Percentiles rank a stretch among this genome's conserved stretches.
Conservation (phyloP, 345 rosid species). For the Psidium guajava region DNA sequence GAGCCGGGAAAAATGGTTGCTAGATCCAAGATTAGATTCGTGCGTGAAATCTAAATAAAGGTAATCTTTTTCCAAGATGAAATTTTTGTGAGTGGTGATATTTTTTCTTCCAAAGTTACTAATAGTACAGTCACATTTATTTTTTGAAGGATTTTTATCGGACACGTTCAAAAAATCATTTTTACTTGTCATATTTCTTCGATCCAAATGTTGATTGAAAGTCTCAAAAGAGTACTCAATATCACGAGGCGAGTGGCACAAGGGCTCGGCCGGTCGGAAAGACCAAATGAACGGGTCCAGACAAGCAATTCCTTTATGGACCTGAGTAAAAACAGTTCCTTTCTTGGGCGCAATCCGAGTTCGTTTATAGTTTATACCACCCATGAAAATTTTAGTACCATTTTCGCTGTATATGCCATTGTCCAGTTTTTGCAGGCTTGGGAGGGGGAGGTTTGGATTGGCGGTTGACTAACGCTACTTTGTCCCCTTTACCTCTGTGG, state of each 20-base stretch:
- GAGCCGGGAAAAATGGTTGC: neutral
- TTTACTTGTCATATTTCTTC: rapidly evolving
- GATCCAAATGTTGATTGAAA: neutral
- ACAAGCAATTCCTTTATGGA: no score
- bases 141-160: neutral
- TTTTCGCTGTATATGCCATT: neutral
- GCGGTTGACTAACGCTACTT: neutral
- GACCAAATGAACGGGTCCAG: no score
- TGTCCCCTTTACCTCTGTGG: neutral
- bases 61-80: neutral
- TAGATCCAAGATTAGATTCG: neutral
- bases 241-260: no score
- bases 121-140: neutral
- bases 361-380: no score
- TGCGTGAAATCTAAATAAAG: neutral
- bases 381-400: neutral
- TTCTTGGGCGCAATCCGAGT: no score
- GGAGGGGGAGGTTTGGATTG: neutral
- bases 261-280: no score
- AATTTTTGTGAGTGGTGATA: no score
- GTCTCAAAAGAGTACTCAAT: neutral
- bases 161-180: neutral
- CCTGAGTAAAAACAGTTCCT: no score
- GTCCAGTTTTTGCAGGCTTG: neutral
- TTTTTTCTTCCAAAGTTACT: no score